These are phyloP conservation scores for Jackrogersella multiformis DNA, from an alignment of 495 filamentous ascomycete genomes.

Conservation along the genomic window DNA sequence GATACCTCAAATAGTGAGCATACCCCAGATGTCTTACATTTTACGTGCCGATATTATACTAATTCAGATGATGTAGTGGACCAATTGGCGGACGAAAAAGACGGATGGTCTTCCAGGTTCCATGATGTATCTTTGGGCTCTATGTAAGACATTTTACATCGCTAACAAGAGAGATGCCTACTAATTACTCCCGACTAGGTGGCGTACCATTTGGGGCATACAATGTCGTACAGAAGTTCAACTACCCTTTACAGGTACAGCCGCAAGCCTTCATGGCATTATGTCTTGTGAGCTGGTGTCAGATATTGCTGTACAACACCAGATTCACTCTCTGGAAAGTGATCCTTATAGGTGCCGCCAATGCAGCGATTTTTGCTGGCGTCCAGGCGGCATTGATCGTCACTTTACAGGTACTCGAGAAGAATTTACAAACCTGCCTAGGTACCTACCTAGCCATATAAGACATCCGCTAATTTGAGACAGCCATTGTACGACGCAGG, in stretches of 20 bases:
- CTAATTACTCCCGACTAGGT: constrained; percentile 40
- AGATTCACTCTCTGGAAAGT: constrained; percentile 64
- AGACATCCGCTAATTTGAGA: background rate
- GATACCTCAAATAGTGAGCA: constrained; percentile 35
- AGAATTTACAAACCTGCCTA: background rate
- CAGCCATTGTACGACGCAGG: constrained; percentile 62
- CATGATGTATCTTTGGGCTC: constrained; percentile 82
- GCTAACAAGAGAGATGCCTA: background rate
- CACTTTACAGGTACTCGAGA: constrained; percentile 63
- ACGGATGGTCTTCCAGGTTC: constrained; percentile 75
- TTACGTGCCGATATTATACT: background rate
- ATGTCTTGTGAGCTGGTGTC: constrained; percentile 72
- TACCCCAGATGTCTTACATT: background rate
- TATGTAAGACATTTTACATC: constrained; percentile 56
- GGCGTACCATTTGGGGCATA: constrained; percentile 59
- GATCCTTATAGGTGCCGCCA: constrained; percentile 49
- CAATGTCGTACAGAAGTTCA: constrained; percentile 68
- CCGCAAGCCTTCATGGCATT: constrained; percentile 74
- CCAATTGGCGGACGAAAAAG: constrained; percentile 73
- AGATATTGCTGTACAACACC: constrained; percentile 70
- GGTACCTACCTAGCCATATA: background rate
- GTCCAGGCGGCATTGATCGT: constrained; percentile 70
- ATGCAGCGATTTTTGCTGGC: constrained; percentile 62
- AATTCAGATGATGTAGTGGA: constrained; percentile 55
- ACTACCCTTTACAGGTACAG: constrained; percentile 77